Base-by-base conservation (phyloP, 352 stramenopile species). In the Phytophthora europaea region DNA sequence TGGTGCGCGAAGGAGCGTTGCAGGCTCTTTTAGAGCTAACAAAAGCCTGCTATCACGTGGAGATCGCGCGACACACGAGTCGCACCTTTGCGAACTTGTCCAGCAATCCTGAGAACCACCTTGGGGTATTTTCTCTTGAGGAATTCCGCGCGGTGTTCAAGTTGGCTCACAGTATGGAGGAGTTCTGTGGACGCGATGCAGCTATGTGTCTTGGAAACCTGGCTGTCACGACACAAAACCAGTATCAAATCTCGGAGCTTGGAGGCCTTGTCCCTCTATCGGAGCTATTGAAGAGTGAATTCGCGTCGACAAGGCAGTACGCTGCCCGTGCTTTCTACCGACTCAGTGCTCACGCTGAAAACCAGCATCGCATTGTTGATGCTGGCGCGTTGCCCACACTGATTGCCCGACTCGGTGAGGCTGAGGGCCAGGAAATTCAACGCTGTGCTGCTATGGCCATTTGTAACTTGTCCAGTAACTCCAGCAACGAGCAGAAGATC, bases 181-280 rank as follows among this genome's bases (percentile, higher is more conserved):
- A 99, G 51, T 72, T 88, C 13, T 98, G 93, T 67, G 90, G 91
- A 0, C 86, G 92, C n/a, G 93, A 99, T 73, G 93, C 92, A 12
- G 89, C 95, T 0, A 94, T 99, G 73, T 92, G 95, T 38, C 84
- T 99, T 18, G 94, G 94, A 33, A 99, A 99, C 72, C 67, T 99
- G 66, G 93, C 97, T 1, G 89, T 98, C 28, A 97, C 89, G 6
- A 53, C 84, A 23, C 90, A 98, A 65, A 98, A 97, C 69, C 96
- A 99, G 72, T 68, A 87, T 7, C 81, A 93, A 60, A 97, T 99
- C 68, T 85, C 89, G 13, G 81, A 94, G 56, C 74, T 94, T n/a
- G 95, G 94, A 18, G 96, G 89, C 0, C 85, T 99, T 15, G 65
- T 75, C 22, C 87, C 91, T 4, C 83, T 99, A 1, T 85, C 97